Base-by-base conservation (phyloP, 768 basidiomycete genomes). In the Multifurca ochricompacta region DNA sequence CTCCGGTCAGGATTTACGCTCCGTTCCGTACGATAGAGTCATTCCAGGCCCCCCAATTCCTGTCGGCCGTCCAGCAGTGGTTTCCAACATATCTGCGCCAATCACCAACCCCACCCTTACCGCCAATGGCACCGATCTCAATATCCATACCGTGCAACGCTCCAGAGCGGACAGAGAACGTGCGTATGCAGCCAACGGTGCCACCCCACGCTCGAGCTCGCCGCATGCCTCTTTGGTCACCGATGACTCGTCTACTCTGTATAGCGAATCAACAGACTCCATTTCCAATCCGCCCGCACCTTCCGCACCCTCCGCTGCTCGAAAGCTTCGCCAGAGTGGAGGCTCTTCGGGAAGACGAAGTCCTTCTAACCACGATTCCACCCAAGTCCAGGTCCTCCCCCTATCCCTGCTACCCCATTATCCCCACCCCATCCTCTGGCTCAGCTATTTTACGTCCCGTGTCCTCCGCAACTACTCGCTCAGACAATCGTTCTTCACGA, bases 91-190 rank as follows among this genome's bases (percentile, higher is more conserved):
- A 59, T 90, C 87, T 28, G 89, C 88, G 4, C 88, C 88, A 7
- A 83, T 85, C 63, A 89, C 88, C 23, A 91, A 91, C 63, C 88
- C 88, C 6, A 80, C 82, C 11, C 79, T 91, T 52, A 87, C 87
- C 2, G 56, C 77, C 40, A 73, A 79, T 60, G 89, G 88, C 35
- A 82, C 83, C 9, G 85, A 87, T 58, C 71, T 87, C 64, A 89
- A 83, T 68, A 74, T 78, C 60, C 79, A 75, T 64, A 72, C 76
- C 21, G 66, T 79, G 62, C 73, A 76, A 44, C 76, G 75, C 54
- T 68, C 68, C 50, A 78, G 72, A 63, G 65, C 67, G 23, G 86
- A 85, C 50, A 70, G 81, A 55, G 83, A 85, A 41, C 73, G 72
- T 49, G 65, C 70, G 18, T 80, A 82, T n/a, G 32, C 58, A 72